Evolutionary conservation across 75 land plant species (phyloP).

Genomic region (Pinus taeda): DNA sequence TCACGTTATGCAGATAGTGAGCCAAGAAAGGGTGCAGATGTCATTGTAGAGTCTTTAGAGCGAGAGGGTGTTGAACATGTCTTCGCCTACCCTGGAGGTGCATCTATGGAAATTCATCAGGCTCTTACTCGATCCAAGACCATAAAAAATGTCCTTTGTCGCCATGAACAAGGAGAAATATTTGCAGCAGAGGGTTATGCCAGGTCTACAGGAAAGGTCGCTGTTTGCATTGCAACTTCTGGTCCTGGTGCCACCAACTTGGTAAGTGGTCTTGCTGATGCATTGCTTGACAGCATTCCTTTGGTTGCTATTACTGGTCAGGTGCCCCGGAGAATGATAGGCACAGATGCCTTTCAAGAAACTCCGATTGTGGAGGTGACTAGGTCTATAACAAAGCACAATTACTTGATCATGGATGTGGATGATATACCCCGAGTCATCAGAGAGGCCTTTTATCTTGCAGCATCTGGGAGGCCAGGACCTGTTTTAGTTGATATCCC

Average conservation of each 20-base stretch:
- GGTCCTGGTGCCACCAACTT: slow-evolving; percentile 98
- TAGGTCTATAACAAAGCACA: slow-evolving; percentile 91
- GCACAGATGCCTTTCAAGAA: slow-evolving; percentile 93
- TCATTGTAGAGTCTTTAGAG: slow-evolving; percentile 92
- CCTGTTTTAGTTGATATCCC: slow-evolving; percentile 93
- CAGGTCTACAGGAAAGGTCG: slow-evolving; percentile 66
- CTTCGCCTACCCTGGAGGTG: slow-evolving; percentile 95
- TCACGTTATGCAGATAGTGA: slow-evolving; percentile 45
- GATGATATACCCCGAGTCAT: slow-evolving; percentile 88
- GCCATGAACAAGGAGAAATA: slow-evolving; percentile 92
- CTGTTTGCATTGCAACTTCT: slow-evolving; percentile 89
- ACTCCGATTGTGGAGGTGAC: slow-evolving; percentile 96
- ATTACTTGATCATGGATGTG: slow-evolving; percentile 76
- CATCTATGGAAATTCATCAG: slow-evolving; percentile 86
- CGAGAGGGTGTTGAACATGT: slow-evolving; percentile 79
- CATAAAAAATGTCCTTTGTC: slow-evolving; percentile 75
- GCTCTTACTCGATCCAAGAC: slow-evolving; percentile 74
- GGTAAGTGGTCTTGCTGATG: slow-evolving; percentile 86
- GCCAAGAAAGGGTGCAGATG: slow-evolving; percentile 85
- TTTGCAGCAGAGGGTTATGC: slow-evolving; percentile 88
- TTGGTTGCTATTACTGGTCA: slow-evolving; percentile 95
- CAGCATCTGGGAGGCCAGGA: slow-evolving; percentile 84
- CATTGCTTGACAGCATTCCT: slow-evolving; percentile 79
- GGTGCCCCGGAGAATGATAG: slow-evolving; percentile 93
- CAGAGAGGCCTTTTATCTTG: slow-evolving; percentile 77